Evolutionary conservation across 1,284 basidiomycete genomes (phyloP), one percentile per base, ranked within the genome.

Genomic region (Ustilago crameri): DNA sequence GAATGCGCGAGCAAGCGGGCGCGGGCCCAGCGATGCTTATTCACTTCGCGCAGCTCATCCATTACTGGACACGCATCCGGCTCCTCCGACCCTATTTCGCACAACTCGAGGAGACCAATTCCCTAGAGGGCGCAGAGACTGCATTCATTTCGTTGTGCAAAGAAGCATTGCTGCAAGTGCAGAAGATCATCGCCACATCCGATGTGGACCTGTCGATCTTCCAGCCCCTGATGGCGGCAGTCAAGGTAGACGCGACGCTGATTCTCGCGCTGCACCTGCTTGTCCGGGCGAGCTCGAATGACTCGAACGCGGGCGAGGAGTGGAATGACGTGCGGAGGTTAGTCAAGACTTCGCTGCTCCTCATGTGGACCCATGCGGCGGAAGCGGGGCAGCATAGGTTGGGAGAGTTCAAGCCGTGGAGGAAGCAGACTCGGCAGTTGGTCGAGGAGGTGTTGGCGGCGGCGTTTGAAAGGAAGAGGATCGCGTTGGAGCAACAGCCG

Each of bases 171-270:
- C 17, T 50, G 12, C 54, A 65, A 34, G 51, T 65, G 5, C 53
- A 61, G 5, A 61, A 54, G 44, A 71, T 71, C 55, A 32, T 43
- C 24, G 47, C 68, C 0, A 50, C 47, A 2, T 46, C 68, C 26
- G 58, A 65, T 15, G 62, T 71, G 4, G 58, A 71, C 10, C 51
- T 71, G 9, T 71, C 68, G 15, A 58, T 71, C 58, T 71, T 71
- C n/a, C 42, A 52, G n/a, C 62, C 68, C 4, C 22, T 71, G 5
- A 35, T 71, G 18, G 24, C 58, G 3, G 22, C 56, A 2, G 51
- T 61, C 44, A 66, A 65, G 10, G 44, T 62, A 3, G 62, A 71
- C 22, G 62, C 68, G 2, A 51, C 68, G 8, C 58, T 71, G 9
- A 26, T 71, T 23, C 68, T 71, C 2, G 45, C 68, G 0, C 42